Conservation (phyloP, 164 flowering plant genomes). For the Dillenia turbinata region DNA sequence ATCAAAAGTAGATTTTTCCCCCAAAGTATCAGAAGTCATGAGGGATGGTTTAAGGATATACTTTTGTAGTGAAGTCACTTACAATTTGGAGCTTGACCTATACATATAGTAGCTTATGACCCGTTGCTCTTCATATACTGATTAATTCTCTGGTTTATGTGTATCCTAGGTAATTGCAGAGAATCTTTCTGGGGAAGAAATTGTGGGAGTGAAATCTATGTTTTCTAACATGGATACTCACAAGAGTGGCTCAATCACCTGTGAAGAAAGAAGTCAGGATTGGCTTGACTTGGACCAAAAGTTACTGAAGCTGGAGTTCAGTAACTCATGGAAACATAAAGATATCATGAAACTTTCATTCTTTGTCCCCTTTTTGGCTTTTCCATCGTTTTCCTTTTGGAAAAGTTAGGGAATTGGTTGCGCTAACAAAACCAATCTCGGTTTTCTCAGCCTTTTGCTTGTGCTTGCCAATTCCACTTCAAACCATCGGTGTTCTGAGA, state of each 20-base stretch:
- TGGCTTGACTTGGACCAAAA: slow-evolving; percentile 84
- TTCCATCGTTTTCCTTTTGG: background rate
- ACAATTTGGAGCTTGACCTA: too few relatives aligned
- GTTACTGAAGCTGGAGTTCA: slow-evolving; percentile 79
- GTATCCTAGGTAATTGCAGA: slow-evolving; percentile 74
- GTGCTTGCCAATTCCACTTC: too few relatives aligned
- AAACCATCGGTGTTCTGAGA: background rate
- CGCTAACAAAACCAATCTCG: too few relatives aligned
- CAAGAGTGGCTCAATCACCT: slow-evolving; percentile 82
- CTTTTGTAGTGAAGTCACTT: too few relatives aligned
- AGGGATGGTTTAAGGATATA: too few relatives aligned
- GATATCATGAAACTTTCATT: slow-evolving; percentile 11
- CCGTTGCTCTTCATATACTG: background rate
- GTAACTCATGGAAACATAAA: slow-evolving; percentile 96
- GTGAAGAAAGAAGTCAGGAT: slow-evolving; percentile 78
- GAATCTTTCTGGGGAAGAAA: slow-evolving; percentile 79
- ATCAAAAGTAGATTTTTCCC: background rate
- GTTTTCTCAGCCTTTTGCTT: too few relatives aligned
- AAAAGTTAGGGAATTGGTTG: too few relatives aligned
- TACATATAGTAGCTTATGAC: too few relatives aligned
- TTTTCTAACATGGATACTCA: slow-evolving; percentile 90
- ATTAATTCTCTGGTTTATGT: background rate
- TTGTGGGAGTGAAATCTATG: slow-evolving; percentile 86
- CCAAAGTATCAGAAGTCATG: too few relatives aligned
- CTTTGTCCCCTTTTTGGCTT: background rate